A percentile compares a stretch with the other conserved stretches of the same genome.
These are phyloP conservation scores for Rhizopus delemar DNA, from an alignment of 371 early-diverging fungal species.

Conservation along the genomic window DNA sequence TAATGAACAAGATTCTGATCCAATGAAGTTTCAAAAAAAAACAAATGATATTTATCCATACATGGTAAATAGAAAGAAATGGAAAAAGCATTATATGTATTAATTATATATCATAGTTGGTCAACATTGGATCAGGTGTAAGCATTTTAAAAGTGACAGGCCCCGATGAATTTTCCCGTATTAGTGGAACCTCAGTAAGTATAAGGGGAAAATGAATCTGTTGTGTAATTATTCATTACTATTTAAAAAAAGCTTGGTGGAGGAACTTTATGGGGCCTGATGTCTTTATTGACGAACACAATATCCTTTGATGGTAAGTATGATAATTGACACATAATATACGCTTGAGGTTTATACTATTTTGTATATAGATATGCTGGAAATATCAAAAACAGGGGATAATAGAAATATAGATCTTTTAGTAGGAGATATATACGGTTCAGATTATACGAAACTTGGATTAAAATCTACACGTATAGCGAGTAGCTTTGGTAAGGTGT, in stretches of 20 bases:
- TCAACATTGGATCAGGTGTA: constrained; percentile 93
- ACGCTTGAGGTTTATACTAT: not conserved
- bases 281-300: constrained; percentile 82
- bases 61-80: constrained; percentile 51
- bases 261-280: constrained; percentile 96
- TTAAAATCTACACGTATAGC: constrained; percentile 92
- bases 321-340: not conserved
- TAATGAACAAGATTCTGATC: constrained; percentile 60
- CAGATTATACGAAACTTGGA: constrained; percentile 82
- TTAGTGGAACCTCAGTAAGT: constrained; percentile 89
- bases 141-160: constrained; percentile 83
- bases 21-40: constrained; percentile 82
- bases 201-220: constrained; percentile 1
- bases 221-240: not conserved
- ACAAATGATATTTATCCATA: constrained; percentile 77
- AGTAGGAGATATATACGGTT: constrained; percentile 97
- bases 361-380: constrained; percentile 79
- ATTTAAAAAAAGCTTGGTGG: constrained; percentile 76
- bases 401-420: constrained; percentile 92
- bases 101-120: constrained; percentile 49
- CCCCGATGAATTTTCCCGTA: constrained; percentile 75
- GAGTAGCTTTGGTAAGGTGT: constrained; percentile 94
- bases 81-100: not conserved
- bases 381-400: constrained; percentile 87
- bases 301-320: constrained; percentile 79